Evolutionary conservation across 2,329 filamentous ascomycete genomes (phyloP).

Genomic region (Diaporthe vaccinii): DNA sequence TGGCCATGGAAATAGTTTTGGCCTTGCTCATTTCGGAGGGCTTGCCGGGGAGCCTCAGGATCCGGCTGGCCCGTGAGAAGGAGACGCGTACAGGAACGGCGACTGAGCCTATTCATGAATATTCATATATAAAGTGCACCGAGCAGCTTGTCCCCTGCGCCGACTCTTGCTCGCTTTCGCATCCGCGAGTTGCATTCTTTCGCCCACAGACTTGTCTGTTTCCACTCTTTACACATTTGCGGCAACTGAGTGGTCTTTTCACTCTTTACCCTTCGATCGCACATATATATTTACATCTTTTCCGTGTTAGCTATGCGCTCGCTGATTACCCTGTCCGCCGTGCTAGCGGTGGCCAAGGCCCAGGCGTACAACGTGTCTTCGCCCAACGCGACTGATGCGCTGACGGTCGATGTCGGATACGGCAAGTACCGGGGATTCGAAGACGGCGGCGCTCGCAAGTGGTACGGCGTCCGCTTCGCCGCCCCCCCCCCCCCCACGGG

Average conservation of each 20-base stretch:
- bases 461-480: conserved; percentile 27
- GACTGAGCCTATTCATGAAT: background rate
- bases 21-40: conserved; percentile 20
- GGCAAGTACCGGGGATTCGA: conserved; percentile 26
- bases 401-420: conserved; percentile 20
- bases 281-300: background rate
- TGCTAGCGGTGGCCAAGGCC: background rate
- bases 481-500: conserved; percentile 14
- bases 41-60: conserved; percentile 18
- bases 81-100: background rate
- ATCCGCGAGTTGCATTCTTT: background rate
- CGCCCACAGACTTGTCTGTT: conserved; percentile 22
- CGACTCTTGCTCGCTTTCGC: background rate
- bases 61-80: background rate
- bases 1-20: background rate
- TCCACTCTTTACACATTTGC: conserved; percentile 3
- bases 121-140: conserved; percentile 1
- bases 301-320: background rate
- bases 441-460: conserved; percentile 16
- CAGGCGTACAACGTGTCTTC: background rate
- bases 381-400: conserved; percentile 7
- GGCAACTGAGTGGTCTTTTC: conserved; percentile 12
- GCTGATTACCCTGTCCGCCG: background rate
- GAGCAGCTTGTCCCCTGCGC: background rate
- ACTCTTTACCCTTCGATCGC: conserved; percentile 7